Conservation (phyloP, 2,329 filamentous ascomycete genomes). For the Fusarium sambucinum region DNA sequence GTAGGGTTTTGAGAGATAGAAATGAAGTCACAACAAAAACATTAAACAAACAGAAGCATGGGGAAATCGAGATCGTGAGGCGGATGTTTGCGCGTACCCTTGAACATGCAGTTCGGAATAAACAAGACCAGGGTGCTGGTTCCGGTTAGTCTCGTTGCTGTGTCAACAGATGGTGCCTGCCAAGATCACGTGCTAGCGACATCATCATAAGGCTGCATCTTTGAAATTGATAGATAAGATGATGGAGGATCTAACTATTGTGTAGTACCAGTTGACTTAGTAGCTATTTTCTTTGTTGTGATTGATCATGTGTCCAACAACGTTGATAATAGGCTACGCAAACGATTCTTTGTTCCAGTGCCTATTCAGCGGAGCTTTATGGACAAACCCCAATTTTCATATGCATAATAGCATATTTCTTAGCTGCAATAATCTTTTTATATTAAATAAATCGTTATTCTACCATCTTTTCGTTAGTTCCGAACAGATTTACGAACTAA, state of each 20-base stretch:
- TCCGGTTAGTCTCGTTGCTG: constrained; percentile 48
- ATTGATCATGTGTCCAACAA: background rate
- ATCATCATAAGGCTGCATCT: background rate
- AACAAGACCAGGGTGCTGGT: constrained; percentile 47
- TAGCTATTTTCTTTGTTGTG: background rate
- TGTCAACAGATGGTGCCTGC: constrained; percentile 46
- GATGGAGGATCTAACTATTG: background rate
- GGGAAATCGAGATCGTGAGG: constrained; percentile 35
- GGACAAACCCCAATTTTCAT: background rate
- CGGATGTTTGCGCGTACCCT: constrained; percentile 45
- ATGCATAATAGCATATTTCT: background rate
- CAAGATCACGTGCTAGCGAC: constrained; percentile 33
- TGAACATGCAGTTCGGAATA: constrained; percentile 41
- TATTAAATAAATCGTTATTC: background rate
- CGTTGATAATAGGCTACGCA: background rate
- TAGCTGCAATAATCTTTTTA: too few species aligned
- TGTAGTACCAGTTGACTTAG: too few species aligned
- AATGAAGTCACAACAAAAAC: constrained; percentile 41
- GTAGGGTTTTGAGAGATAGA: constrained; percentile 36
- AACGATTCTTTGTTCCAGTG: background rate
- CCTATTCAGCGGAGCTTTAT: background rate
- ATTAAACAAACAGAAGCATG: constrained; percentile 39
- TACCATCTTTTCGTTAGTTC: too few species aligned
- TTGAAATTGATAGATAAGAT: background rate
- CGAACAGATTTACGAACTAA: background rate